A percentile compares a stretch with the other conserved stretches of the same genome.
Evolutionary conservation across 345 rosid species (phyloP).

Genomic region (Geranium brycei): DNA sequence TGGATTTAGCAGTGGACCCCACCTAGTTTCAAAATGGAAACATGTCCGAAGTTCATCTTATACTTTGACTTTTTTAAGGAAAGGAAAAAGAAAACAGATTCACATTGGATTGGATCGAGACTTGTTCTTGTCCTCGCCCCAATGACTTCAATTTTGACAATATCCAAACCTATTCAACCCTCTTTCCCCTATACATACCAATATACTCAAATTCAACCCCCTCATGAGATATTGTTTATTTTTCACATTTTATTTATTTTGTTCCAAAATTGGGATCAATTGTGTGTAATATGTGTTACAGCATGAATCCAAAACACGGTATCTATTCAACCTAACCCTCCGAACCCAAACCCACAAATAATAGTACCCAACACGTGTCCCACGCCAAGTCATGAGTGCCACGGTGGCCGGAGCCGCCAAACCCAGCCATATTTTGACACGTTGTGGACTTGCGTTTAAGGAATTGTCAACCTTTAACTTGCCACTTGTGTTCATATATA

Average conservation of each 20-base stretch:
- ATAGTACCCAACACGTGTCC: background rate
- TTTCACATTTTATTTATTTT: too few species aligned
- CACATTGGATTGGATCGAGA: background rate
- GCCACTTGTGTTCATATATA: slow-evolving; percentile 7
- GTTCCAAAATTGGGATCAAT: too few species aligned
- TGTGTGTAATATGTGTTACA: too few species aligned
- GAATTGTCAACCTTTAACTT: slow-evolving; percentile 13
- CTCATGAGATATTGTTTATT: too few species aligned
- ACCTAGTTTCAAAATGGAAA: background rate
- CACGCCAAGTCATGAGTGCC: slow-evolving; percentile 9
- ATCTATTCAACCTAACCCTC: background rate
- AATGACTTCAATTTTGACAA: background rate
- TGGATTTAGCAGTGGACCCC: background rate
- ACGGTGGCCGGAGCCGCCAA: slow-evolving; percentile 2
- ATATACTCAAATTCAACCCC: background rate
- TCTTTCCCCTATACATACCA: background rate
- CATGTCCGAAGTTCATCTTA: background rate
- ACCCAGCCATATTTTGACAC: slow-evolving; percentile 15
- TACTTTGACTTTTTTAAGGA: background rate
- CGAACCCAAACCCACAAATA: background rate
- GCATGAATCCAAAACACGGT: background rate
- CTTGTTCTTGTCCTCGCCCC: background rate
- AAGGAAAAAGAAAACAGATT: background rate
- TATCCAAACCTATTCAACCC: background rate
- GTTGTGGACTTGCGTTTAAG: slow-evolving; percentile 16